Evolutionary conservation across 2,329 filamentous ascomycete species (phyloP).

Genomic region (Colletotrichum noveboracense): DNA sequence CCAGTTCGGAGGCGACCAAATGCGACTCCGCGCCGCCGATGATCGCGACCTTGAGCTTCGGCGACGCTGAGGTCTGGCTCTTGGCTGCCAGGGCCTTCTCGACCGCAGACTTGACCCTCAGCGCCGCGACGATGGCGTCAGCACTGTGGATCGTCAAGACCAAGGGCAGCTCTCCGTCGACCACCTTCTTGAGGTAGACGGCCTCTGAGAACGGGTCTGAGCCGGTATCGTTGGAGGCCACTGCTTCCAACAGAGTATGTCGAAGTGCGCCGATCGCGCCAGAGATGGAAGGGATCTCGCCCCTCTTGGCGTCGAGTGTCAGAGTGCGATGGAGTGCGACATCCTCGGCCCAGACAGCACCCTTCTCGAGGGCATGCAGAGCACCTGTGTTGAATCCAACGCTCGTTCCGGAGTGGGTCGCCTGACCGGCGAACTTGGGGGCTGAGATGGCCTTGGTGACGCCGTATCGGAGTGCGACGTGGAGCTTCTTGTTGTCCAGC

Average conservation of each 20-base stretch:
- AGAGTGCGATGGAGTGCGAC: conserved; percentile 65
- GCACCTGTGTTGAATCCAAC: conserved; percentile 63
- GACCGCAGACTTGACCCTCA: conserved; percentile 63
- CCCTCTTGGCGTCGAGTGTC: conserved; percentile 49
- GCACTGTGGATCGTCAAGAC: conserved; percentile 66
- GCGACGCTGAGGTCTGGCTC: not conserved
- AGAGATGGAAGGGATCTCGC: conserved; percentile 54
- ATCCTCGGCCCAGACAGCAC: conserved; percentile 59
- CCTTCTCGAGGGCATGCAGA: conserved; percentile 47
- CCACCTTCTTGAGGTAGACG: conserved; percentile 57
- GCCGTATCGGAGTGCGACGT: conserved; percentile 57
- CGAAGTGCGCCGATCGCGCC: conserved; percentile 57
- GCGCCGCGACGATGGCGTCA: conserved; percentile 63
- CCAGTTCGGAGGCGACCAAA: conserved; percentile 63
- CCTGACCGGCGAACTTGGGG: conserved; percentile 47
- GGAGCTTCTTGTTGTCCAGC: conserved; percentile 61
- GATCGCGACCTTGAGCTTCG: conserved; percentile 57
- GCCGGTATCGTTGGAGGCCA: conserved; percentile 39
- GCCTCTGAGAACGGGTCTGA: conserved; percentile 51
- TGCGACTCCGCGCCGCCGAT: conserved; percentile 69
- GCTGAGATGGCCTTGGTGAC: conserved; percentile 65
- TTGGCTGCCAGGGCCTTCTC: conserved; percentile 44
- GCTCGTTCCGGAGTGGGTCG: conserved; percentile 60
- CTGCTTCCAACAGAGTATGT: conserved; percentile 58
- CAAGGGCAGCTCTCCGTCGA: conserved; percentile 58